Evolutionary conservation across 2,329 filamentous ascomycete genomes (phyloP).

Genomic region (Trichophyton rubrum): DNA sequence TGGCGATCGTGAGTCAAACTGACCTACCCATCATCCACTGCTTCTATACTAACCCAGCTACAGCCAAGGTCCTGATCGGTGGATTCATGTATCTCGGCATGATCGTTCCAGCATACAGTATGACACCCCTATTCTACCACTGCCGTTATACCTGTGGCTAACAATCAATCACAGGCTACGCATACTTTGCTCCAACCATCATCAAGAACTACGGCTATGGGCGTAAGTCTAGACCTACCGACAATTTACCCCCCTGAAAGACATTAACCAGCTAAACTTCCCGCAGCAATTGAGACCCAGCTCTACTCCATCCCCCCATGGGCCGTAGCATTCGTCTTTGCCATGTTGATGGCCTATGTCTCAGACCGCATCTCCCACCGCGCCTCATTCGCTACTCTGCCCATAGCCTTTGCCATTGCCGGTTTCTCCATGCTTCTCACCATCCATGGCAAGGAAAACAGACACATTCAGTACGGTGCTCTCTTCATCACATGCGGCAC

Average conservation of each 20-base stretch:
- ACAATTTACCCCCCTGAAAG: background rate
- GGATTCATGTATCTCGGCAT: slow-evolving; percentile 73
- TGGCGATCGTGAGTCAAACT: slow-evolving; percentile 45
- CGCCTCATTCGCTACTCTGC: slow-evolving; percentile 57
- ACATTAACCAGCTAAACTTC: slow-evolving; percentile 3
- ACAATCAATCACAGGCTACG: slow-evolving; percentile 39
- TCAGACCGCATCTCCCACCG: slow-evolving; percentile 65
- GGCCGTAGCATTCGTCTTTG: slow-evolving; percentile 64
- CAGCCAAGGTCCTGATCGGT: slow-evolving; percentile 55
- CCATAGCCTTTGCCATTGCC: slow-evolving; percentile 55
- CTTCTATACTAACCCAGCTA: slow-evolving; percentile 11
- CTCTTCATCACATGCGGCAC: slow-evolving; percentile 69
- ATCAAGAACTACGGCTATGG: slow-evolving; percentile 54
- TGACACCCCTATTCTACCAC: slow-evolving; percentile 1
- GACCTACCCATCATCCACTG: too few species aligned
- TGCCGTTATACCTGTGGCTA: slow-evolving; percentile 1
- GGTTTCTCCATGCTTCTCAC: slow-evolving; percentile 65
- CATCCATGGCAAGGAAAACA: slow-evolving; percentile 50
- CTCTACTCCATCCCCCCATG: slow-evolving; percentile 45
- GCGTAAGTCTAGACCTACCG: slow-evolving; percentile 18
- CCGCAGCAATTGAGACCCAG: slow-evolving; percentile 37
- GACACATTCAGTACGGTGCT: slow-evolving; percentile 57
- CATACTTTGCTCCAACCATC: slow-evolving; percentile 64
- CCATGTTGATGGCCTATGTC: slow-evolving; percentile 58
- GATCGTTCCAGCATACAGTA: slow-evolving; percentile 60